Conservation (phyloP, 1,139 yeast genomes). For the Geotrichum citri-aurantii region DNA sequence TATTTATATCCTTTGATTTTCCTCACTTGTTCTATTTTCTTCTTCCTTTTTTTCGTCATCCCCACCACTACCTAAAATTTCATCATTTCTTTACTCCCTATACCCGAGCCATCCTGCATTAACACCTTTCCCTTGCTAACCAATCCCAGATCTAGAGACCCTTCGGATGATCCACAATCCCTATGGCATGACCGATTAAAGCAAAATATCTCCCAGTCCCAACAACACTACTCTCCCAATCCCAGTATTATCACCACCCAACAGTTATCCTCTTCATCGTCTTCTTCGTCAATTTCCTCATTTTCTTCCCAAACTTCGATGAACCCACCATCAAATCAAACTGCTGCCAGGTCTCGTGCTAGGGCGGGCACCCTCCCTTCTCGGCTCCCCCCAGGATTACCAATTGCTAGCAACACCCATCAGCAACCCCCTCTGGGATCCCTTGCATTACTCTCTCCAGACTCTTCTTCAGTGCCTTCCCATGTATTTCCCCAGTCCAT, state of each 20-base stretch:
- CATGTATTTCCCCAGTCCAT: slow-evolving; percentile 12
- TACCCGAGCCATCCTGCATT: too few species aligned
- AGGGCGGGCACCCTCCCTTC: slow-evolving; percentile 45
- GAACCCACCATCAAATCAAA: slow-evolving; percentile 6
- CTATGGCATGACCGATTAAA: slow-evolving; percentile 15
- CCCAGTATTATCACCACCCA: neutral
- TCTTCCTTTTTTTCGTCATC: neutral
- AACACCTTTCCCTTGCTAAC: neutral
- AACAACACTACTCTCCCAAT: neutral
- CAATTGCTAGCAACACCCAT: slow-evolving; percentile 14
- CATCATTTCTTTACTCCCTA: neutral
- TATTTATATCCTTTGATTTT: neutral
- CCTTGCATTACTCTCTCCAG: slow-evolving; percentile 33
- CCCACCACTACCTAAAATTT: neutral
- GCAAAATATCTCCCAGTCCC: neutral
- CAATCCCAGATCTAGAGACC: slow-evolving; percentile 11
- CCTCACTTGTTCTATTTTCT: neutral
- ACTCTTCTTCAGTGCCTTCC: slow-evolving; percentile 20
- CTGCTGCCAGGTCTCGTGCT: slow-evolving; percentile 31
- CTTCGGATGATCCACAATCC: slow-evolving; percentile 11
- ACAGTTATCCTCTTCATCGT: neutral
- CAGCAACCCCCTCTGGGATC: slow-evolving; percentile 27
- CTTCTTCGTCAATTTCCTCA: neutral
- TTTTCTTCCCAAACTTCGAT: slow-evolving; percentile 1
- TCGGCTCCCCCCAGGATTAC: slow-evolving; percentile 34